Evolutionary conservation across 257 asterid species (phyloP), one percentile per base, ranked within the genome.

Genomic region (Rauvolfia tetraphylla): DNA sequence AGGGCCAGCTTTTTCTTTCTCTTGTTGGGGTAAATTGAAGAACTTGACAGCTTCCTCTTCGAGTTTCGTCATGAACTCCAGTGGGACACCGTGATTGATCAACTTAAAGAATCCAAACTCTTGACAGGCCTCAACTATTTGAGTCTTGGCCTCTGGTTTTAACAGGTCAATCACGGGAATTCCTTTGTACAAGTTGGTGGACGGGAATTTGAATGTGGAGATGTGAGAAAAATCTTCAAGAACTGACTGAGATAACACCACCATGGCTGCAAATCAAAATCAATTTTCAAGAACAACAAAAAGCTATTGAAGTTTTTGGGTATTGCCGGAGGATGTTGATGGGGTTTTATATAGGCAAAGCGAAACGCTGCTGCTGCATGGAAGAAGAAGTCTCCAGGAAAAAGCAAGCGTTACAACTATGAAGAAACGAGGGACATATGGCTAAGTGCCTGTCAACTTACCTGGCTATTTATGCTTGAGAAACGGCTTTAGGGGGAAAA

Each of bases 51-150:
- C 68, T 75, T 82, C 81, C 36, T 38, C 58, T 82, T 82, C 85
- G 25, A 82, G 73, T 7, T 53, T 75, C 6, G 83, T 18, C 59
- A 82, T 71, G 44, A 56, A 68, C 12, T 82, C 85, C 29, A 71
- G 22, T 18, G 83, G 76, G 48, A 82, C 67, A 11, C 82, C 85
- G 75, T 81, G 85, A 41, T 81, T 81, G 42, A 81, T 75, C 63
- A 81, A 33, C 79, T 81, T 78, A 36, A 82, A 82, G 83, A 79
- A 82, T 38, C 85, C 85, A 75, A 62, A 75, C 46, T 82, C 85
- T 39, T 79, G 41, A 46, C 79, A 82, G 49, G 85, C 85, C 27
- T 76, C 72, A 49, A 79, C 74, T 12, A 82, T 82, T 22, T 31
- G 59, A 27, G 31, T 57, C 3, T 75, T 57, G 17, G 83, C 81